Conservation (phyloP, 78 protist species). For the Cyanophora paradoxa region DNA sequence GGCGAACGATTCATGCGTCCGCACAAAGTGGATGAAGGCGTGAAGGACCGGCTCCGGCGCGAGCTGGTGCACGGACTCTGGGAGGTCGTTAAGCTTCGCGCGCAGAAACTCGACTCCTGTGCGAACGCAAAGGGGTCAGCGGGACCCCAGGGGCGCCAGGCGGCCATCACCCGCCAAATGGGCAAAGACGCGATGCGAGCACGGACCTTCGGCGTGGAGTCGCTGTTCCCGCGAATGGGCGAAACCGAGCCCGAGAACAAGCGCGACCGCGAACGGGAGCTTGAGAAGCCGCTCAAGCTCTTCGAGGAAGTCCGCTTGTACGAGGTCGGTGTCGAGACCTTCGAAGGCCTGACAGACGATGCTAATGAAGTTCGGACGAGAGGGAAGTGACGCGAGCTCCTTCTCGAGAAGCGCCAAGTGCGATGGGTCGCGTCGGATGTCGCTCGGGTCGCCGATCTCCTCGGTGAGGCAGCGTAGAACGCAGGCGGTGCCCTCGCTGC, state of each 20-base stretch:
- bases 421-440: neutral
- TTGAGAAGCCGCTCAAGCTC: neutral
- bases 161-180: neutral
- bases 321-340: neutral
- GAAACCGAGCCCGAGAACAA: neutral
- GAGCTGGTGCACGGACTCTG: neutral
- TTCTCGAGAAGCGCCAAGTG: neutral
- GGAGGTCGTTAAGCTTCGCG: neutral
- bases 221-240: neutral
- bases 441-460: neutral
- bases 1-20: neutral
- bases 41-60: conserved; percentile 2
- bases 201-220: neutral
- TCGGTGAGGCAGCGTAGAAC: neutral
- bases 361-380: neutral
- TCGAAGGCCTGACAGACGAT: neutral
- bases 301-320: neutral
- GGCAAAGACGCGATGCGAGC: neutral
- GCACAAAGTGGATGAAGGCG: conserved; percentile 4
- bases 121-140: neutral
- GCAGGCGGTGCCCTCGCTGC: neutral
- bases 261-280: neutral
- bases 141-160: neutral
- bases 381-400: neutral
- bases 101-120: neutral